These are phyloP conservation scores for Wallacemonas collosoma DNA, from an alignment of 208 protist species.

Conservation along the genomic window DNA sequence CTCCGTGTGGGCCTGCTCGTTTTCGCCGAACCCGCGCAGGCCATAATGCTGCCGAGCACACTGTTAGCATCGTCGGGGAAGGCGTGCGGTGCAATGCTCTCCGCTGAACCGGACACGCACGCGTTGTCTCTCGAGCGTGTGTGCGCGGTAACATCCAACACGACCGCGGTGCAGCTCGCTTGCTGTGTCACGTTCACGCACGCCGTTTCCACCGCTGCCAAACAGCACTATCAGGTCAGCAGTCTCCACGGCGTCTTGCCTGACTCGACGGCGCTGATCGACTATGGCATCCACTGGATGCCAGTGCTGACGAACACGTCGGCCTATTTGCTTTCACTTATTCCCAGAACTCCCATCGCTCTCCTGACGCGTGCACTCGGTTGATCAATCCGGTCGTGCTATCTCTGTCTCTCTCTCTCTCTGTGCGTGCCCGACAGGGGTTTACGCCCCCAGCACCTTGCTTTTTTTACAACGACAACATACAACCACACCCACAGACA, in stretches of 20 bases:
- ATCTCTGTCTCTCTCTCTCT: neutral
- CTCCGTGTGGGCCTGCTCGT: neutral
- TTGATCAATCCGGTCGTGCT: too few species aligned
- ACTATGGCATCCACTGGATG: conserved; percentile 1
- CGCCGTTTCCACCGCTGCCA: neutral
- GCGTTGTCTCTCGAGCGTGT: neutral
- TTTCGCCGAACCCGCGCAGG: neutral
- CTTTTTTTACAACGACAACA: too few species aligned
- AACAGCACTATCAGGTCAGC: neutral
- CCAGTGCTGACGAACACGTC: neutral
- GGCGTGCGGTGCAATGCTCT: neutral
- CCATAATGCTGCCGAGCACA: neutral
- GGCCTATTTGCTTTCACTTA: neutral
- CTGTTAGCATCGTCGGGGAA: neutral
- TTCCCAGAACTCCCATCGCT: conserved; percentile 1
- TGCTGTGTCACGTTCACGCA: neutral
- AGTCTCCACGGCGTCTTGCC: neutral
- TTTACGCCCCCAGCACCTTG: too few species aligned
- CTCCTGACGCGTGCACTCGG: neutral
- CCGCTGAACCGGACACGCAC: neutral
- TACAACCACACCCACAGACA: too few species aligned
- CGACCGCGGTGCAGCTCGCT: neutral
- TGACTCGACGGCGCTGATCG: neutral
- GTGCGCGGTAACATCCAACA: neutral
- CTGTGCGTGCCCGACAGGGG: too few species aligned